phyloP scores from a whole-genome alignment of 1,139 yeast species.

The Saccharomyces hybrid region DNA sequence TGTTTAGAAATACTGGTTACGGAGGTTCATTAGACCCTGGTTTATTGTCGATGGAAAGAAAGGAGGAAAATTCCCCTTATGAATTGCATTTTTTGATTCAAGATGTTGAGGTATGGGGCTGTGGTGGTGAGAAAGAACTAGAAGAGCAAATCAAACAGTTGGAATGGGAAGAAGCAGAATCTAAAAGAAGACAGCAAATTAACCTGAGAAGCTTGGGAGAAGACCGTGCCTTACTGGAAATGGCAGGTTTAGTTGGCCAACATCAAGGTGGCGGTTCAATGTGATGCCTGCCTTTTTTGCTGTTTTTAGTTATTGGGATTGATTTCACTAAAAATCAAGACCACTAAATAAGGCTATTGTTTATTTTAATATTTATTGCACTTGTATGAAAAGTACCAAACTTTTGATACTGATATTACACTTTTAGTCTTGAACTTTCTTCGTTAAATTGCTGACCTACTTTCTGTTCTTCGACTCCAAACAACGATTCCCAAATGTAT shows the following conservation, averaged over 20 bases:
- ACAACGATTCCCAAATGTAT: background rate
- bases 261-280: constrained; percentile 58
- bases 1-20: constrained; percentile 61
- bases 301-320: background rate
- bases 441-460: background rate
- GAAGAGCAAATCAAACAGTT: constrained; percentile 69
- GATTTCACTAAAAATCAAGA: background rate
- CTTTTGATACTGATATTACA: background rate
- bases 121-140: constrained; percentile 69
- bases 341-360: background rate
- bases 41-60: constrained; percentile 15
- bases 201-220: constrained; percentile 64
- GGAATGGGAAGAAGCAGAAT: constrained; percentile 91
- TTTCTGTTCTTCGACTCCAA: background rate
- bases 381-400: background rate
- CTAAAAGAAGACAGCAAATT: constrained; percentile 64
- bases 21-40: constrained; percentile 43
- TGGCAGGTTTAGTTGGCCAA: constrained; percentile 85
- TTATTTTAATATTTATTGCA: background rate
- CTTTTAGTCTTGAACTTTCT: background rate
- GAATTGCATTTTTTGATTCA: constrained; percentile 69
- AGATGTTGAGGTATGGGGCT: constrained; percentile 87
- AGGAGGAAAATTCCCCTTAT: constrained; percentile 30
- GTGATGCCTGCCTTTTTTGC: constrained; percentile 16
- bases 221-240: constrained; percentile 76